Conservation (phyloP, 345 rosid species). For the Toxicodendron radicans region DNA sequence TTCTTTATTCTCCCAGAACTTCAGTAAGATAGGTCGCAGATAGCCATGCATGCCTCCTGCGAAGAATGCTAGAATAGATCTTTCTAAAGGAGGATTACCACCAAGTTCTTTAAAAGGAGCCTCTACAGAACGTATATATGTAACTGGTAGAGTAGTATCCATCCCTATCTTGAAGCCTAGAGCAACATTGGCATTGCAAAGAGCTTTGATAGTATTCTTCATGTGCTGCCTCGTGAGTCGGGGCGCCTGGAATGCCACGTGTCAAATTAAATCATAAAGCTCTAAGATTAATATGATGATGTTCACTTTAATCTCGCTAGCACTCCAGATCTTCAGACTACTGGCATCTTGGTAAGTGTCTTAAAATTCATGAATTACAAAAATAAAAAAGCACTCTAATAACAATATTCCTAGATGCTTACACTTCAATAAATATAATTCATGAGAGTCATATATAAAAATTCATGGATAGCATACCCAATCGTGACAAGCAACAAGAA, state of each 20-base stretch:
- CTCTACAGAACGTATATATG: conserved; percentile 61
- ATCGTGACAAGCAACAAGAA: conserved; percentile 93
- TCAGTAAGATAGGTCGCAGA: conserved; percentile 63
- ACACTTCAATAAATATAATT: not conserved
- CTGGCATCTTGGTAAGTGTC: not conserved
- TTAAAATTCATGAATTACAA: not conserved
- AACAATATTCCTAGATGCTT: not conserved
- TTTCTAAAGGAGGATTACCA: conserved; percentile 62
- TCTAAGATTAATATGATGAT: not conserved
- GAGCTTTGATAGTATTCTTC: conserved; percentile 63
- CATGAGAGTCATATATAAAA: not conserved
- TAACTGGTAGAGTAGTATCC: conserved; percentile 72
- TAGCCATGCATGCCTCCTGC: conserved; percentile 91
- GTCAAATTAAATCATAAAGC: conserved; percentile 19
- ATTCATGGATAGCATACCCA: conserved; percentile 59
- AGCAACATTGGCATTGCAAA: conserved; percentile 77
- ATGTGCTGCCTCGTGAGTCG: conserved; percentile 49
- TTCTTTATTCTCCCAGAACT: conserved; percentile 70
- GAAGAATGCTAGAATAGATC: conserved; percentile 75
- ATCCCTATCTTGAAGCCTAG: conserved; percentile 70
- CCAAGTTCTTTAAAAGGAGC: conserved; percentile 61
- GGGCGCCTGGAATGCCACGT: conserved; percentile 52
- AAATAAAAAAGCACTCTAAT: not conserved
- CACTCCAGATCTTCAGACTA: not conserved
- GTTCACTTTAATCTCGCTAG: not conserved